phyloP scores from a whole-genome alignment of 164 flowering plant species.

The Umbilicus rupestris region DNA sequence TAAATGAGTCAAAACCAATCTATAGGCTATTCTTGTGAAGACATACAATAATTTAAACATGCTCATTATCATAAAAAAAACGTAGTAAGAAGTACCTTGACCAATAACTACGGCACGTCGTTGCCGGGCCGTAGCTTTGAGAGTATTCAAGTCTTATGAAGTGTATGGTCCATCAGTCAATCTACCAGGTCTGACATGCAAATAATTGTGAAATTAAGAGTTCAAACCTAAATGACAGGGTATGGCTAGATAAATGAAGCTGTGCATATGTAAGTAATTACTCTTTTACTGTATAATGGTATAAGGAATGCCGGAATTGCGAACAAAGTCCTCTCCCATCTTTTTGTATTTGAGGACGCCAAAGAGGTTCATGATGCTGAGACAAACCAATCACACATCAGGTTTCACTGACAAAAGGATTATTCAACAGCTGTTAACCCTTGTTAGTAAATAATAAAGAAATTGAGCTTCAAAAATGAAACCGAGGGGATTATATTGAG shows the following conservation, averaged over 20 bases:
- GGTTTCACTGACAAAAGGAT: background rate
- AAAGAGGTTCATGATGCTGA: conserved; percentile 95
- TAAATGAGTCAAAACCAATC: background rate
- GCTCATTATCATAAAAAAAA: too few species aligned
- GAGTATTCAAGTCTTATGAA: conserved; percentile 89
- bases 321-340: conserved; percentile 91
- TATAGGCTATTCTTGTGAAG: background rate
- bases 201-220: background rate
- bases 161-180: conserved; percentile 99
- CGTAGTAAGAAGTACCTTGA: conserved; percentile 80
- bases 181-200: conserved; percentile 67
- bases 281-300: conserved; percentile 77
- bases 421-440: background rate
- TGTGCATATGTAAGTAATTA: background rate
- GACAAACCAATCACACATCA: conserved; percentile 7
- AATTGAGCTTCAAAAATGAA: too few species aligned
- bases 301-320: conserved; percentile 69
- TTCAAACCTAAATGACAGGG: background rate
- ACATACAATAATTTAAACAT: background rate
- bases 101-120: conserved; percentile 80
- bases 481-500: background rate
- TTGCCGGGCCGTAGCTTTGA: conserved; percentile 91
- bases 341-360: conserved; percentile 96
- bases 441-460: background rate
- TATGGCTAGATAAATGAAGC: background rate